Evolutionary conservation across 495 filamentous ascomycete species (phyloP).

Genomic region (Neurospora sp.): DNA sequence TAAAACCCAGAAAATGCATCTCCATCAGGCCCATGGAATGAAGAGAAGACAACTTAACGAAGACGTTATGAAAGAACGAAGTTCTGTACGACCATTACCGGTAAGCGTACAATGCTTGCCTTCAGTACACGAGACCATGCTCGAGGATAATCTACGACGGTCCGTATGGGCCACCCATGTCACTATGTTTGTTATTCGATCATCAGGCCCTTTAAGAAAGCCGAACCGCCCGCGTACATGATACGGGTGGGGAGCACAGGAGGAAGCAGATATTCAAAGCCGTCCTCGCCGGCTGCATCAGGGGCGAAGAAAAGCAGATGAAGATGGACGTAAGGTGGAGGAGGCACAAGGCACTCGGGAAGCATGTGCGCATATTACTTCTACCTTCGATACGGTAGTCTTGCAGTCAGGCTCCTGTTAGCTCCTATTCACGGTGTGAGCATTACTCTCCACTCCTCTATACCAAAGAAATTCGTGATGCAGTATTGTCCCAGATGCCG

Average conservation of each 20-base stretch:
- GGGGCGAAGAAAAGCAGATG: not conserved
- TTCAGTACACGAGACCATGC: not conserved
- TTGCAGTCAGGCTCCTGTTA: not conserved
- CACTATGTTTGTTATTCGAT: not conserved
- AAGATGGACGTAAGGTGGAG: not conserved
- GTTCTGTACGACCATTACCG: not conserved
- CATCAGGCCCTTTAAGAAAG: not conserved
- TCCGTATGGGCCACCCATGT: not conserved
- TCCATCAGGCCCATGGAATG: not conserved
- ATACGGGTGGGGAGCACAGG: not conserved
- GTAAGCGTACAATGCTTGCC: not conserved
- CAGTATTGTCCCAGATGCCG: not conserved
- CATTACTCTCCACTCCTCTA: not conserved
- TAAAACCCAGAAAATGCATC: slow-evolving; percentile 3
- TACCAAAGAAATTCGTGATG: not conserved
- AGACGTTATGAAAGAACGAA: not conserved
- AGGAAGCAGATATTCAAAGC: not conserved
- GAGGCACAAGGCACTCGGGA: not conserved
- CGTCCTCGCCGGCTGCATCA: not conserved
- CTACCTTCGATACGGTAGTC: not conserved
- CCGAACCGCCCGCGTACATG: not conserved
- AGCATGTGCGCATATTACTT: not conserved
- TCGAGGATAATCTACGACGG: not conserved
- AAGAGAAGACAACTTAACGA: not conserved
- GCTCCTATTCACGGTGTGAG: not conserved